These are phyloP conservation scores for Fusarium nodosum DNA, from an alignment of 2,329 filamentous ascomycete species.

Conservation along the genomic window DNA sequence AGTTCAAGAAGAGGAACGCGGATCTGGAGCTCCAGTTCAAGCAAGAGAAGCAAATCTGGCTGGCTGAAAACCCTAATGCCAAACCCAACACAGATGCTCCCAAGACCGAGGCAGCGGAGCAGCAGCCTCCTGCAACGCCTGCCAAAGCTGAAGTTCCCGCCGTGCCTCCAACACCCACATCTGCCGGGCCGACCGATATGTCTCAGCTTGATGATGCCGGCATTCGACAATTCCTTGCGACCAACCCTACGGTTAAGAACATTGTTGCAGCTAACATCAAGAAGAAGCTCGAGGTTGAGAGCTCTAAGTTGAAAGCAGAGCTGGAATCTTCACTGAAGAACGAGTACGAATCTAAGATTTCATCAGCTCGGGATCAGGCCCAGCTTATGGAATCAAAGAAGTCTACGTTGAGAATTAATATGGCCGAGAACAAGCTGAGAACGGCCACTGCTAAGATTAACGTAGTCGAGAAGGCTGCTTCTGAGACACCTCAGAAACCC, in stretches of 20 bases:
- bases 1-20: slow-evolving; percentile 67
- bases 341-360: slow-evolving; percentile 68
- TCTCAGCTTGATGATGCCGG: slow-evolving; percentile 67
- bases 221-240: slow-evolving; percentile 68
- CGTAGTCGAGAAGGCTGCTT: slow-evolving; percentile 83
- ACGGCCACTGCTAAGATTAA: slow-evolving; percentile 77
- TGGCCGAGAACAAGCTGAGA: slow-evolving; percentile 78
- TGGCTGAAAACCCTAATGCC: slow-evolving; percentile 63
- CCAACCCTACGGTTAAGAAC: slow-evolving; percentile 68
- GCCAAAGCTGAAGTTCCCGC: slow-evolving; percentile 55
- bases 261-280: slow-evolving; percentile 74
- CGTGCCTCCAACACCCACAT: slow-evolving; percentile 55
- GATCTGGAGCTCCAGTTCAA: slow-evolving; percentile 69
- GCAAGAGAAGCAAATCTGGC: slow-evolving; percentile 74
- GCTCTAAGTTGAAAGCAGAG: slow-evolving; percentile 70
- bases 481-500: slow-evolving; percentile 85
- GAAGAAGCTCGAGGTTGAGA: slow-evolving; percentile 76
- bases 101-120: slow-evolving; percentile 32
- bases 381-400: slow-evolving; percentile 82
- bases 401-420: slow-evolving; percentile 79
- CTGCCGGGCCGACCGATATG: slow-evolving; percentile 57
- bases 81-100: slow-evolving; percentile 45
- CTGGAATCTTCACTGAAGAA: slow-evolving; percentile 63
- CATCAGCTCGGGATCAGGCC: slow-evolving; percentile 71
- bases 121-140: slow-evolving; percentile 55